Evolutionary conservation across 192 early-diverging fungal species (phyloP).

Genomic region (Umbelopsis ramanniana): DNA sequence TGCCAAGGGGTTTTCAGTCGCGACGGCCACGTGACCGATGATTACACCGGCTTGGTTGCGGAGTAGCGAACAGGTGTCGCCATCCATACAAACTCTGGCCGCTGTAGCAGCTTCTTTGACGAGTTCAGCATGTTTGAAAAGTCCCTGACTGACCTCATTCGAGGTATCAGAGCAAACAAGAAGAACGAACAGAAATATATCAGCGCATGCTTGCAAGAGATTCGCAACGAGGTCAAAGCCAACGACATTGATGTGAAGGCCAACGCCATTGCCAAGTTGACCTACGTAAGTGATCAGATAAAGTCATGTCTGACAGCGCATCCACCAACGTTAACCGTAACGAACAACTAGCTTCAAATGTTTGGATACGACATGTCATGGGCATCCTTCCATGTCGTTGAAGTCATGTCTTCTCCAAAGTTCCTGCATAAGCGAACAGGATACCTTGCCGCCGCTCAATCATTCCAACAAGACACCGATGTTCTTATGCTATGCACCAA

Average conservation of each 20-base stretch:
- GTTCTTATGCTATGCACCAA: conserved; percentile 97
- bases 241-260: conserved; percentile 90
- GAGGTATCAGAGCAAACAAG: conserved; percentile 91
- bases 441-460: conserved; percentile 88
- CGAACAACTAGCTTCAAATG: conserved; percentile 82
- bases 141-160: conserved; percentile 89
- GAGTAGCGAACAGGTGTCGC: neutral
- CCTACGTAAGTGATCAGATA: conserved; percentile 56
- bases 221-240: conserved; percentile 81
- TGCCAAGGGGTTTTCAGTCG: no score
- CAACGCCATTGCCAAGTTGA: conserved; percentile 86
- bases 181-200: conserved; percentile 90
- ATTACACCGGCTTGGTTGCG: neutral
- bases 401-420: conserved; percentile 93
- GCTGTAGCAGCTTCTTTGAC: neutral
- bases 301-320: neutral
- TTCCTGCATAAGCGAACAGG: conserved; percentile 88
- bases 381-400: conserved; percentile 95
- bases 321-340: conserved; percentile 8
- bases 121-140: conserved; percentile 70
- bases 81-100: neutral
- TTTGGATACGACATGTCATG: conserved; percentile 97
- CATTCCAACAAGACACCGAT: conserved; percentile 92
- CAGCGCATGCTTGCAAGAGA: conserved; percentile 83
- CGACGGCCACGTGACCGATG: no score